Evolutionary conservation across 164 flowering plant species (phyloP).

Genomic region (Vitis riparia): DNA sequence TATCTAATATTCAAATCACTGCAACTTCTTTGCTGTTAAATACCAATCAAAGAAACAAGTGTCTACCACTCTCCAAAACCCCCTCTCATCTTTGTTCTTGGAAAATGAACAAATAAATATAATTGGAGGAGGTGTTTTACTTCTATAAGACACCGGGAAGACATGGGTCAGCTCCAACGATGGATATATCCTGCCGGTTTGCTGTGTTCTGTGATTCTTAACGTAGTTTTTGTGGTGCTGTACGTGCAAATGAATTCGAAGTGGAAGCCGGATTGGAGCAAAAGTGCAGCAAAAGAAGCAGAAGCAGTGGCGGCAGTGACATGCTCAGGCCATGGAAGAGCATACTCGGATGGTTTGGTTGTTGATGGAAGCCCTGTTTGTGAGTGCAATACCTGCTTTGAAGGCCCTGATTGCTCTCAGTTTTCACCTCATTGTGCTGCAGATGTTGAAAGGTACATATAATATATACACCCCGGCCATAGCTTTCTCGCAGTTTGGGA

Average conservation of each 20-base stretch:
- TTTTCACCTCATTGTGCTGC: slow-evolving; percentile 28
- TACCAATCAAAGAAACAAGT: no score
- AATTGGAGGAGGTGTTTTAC: no score
- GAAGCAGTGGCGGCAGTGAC: slow-evolving; percentile 30
- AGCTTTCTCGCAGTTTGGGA: no score
- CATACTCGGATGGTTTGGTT: slow-evolving; percentile 32
- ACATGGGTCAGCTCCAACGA: not conserved
- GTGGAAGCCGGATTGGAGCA: slow-evolving; percentile 8
- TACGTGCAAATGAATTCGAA: not conserved
- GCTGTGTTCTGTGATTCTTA: not conserved
- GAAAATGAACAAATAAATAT: no score
- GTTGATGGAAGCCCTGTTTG: slow-evolving; percentile 21
- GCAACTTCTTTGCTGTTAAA: no score
- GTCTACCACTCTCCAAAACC: no score
- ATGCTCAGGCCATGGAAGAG: slow-evolving; percentile 43
- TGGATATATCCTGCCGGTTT: not conserved
- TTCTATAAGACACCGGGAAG: no score
- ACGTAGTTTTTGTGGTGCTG: not conserved
- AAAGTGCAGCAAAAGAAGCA: slow-evolving; percentile 27
- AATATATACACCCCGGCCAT: no score
- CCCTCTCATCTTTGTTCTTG: no score
- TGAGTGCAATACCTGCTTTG: slow-evolving; percentile 33
- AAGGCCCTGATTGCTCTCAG: slow-evolving; percentile 34
- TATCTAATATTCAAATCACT: no score
- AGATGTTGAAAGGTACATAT: slow-evolving; percentile 30